Conservation (phyloP, 108 stramenopile species). For the Nitzschia inconspicua region DNA sequence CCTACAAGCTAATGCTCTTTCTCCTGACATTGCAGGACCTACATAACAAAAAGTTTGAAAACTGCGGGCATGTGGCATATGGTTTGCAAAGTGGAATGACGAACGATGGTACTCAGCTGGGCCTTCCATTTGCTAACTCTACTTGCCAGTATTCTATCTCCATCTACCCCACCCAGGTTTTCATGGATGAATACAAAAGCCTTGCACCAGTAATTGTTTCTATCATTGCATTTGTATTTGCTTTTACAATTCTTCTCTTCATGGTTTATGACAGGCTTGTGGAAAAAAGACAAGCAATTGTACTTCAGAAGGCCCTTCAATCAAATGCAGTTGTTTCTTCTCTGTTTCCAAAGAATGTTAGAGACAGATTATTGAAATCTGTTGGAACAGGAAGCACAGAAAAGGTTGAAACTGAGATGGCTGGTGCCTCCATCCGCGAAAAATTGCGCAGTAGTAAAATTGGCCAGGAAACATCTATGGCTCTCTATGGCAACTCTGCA, state of each 20-base stretch:
- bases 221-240: constrained; percentile 40
- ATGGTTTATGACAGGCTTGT: constrained; percentile 31
- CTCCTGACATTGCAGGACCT: not conserved
- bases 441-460: too few relatives aligned
- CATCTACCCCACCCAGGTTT: constrained; percentile 55
- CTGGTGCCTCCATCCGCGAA: too few relatives aligned
- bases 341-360: not conserved
- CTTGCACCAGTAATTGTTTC: constrained; percentile 28
- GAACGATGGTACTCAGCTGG: not conserved
- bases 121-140: not conserved
- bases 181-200: constrained; percentile 43
- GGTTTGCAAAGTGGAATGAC: not conserved
- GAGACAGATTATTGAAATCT: too few relatives aligned
- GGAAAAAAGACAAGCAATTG: constrained; percentile 5
- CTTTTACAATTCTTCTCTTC: constrained; percentile 21
- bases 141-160: too few relatives aligned
- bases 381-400: not conserved
- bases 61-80: not conserved
- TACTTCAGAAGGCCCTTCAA: not conserved
- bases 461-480: not conserved
- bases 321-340: not conserved
- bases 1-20: not conserved
- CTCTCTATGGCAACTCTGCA: not conserved
- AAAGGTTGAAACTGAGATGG: not conserved
- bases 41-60: not conserved